Base-by-base conservation (phyloP, 257 asterid species). In the Plectranthus barbatus region DNA sequence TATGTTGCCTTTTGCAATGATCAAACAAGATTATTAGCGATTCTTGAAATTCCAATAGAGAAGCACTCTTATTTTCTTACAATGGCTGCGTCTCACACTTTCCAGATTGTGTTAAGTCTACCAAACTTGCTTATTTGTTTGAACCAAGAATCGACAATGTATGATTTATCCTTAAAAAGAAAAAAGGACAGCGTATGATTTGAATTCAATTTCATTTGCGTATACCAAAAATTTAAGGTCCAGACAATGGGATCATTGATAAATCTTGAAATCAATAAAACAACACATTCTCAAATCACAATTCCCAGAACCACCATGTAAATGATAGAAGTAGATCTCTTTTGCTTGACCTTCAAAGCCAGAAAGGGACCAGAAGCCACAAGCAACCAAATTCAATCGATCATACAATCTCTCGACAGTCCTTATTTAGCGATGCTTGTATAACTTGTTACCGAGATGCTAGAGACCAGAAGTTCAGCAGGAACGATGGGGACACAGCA, bases 401-500 rank as follows among this genome's bases (percentile, higher is more conserved):
- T 40, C 40, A 47, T 46, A 5, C 49, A 63, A 40, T 5, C 68
- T 53, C 60, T 29, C 5, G 29, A 31, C 29, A 39, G 29, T 50
- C 44, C 24, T 45, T 57, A 63, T 51, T 53, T 42, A 7, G 63
- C 3, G 44, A 56, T 17, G 65, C 11, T 46, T 17, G 17, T 37
- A 6, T 14, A 20, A 11, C 24, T 8, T 26, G 70, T 71, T 76
- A 83, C 52, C 70, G 84, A 17, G 93, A 80, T 40, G 96, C 93
- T 56, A 90, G 72, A 4, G 93, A 79, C 97, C 97, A 87, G 63
- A 87, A 85, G 45, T 90, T 87, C 49, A 87, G 67, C 76, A 90
- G 74, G 67, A 85, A 90, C 0, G 96, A 85, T 0, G 96, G 93
- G 13, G 86, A 79, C 13, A 75, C 95, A 0, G 93, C 77, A 59